Conservation (phyloP, 495 filamentous ascomycete species). For the Pyronema omphalodes region DNA sequence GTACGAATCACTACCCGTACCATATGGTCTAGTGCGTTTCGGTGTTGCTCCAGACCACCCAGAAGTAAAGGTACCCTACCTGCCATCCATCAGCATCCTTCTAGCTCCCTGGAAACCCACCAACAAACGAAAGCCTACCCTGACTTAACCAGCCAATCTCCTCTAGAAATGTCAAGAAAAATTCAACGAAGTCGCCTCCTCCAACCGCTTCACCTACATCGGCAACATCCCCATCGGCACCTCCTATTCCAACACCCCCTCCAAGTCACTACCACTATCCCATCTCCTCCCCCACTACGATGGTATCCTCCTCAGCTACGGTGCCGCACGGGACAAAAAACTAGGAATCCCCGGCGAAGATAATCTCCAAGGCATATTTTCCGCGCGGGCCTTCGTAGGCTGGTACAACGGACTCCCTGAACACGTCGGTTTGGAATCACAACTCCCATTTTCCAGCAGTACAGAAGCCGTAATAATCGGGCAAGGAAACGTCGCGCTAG, state of each 20-base stretch:
- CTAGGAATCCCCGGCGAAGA: slow-evolving; percentile 71
- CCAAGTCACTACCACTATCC: slow-evolving; percentile 41
- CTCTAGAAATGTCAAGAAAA: slow-evolving; percentile 80
- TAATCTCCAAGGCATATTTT: slow-evolving; percentile 52
- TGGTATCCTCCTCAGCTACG: slow-evolving; percentile 82
- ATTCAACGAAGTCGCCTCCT: slow-evolving; percentile 69
- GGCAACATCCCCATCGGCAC: slow-evolving; percentile 73
- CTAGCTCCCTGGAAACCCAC: not conserved
- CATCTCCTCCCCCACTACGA: slow-evolving; percentile 68
- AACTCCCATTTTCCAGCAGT: too few species aligned
- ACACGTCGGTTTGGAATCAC: slow-evolving; percentile 30
- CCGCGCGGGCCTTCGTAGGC: slow-evolving; percentile 83
- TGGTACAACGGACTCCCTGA: slow-evolving; percentile 97
- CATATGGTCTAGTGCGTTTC: slow-evolving; percentile 79
- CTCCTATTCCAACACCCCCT: slow-evolving; percentile 25
- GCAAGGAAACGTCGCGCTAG: slow-evolving; percentile 88
- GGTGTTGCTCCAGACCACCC: slow-evolving; percentile 95
- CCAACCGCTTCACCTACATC: slow-evolving; percentile 71
- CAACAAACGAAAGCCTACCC: not conserved
- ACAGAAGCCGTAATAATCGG: slow-evolving; percentile 76
- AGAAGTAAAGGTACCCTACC: slow-evolving; percentile 72
- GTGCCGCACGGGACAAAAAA: slow-evolving; percentile 62
- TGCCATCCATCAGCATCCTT: too few species aligned
- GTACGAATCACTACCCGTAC: slow-evolving; percentile 87
- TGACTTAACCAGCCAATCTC: not conserved